Base-by-base conservation (phyloP, 1,284 basidiomycete species). In the Rhizoctonia solani region DNA sequence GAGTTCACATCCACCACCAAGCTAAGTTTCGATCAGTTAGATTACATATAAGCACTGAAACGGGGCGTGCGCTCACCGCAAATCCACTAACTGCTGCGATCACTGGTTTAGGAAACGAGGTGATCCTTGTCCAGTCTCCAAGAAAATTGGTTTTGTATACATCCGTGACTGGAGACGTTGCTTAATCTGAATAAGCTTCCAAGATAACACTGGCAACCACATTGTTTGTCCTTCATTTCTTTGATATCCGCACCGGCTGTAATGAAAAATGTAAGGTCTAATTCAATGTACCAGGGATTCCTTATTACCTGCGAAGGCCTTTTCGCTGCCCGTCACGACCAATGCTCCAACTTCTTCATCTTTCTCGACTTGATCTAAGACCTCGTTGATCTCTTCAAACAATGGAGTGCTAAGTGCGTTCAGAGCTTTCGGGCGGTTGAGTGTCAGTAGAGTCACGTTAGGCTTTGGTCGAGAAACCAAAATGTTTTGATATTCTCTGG, bases 71-170 rank as follows among this genome's bases (percentile, higher is more conserved):
- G 73, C 92, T 73, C 77, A 96, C 93, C 21, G 96, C 95, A 74
- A 90, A 98, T 19, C 96, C 97, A 75, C 89, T 93, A 67, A 99
- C 95, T 9, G 96, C 96, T 42, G 95, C 95, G 69, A 99, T 91
- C 76, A 98, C 89, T 14, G 96, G 96, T 79, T 98, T 98, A 73
- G 88, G 84, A 71, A 96, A 84, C 49, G 80, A 81, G 13, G 86
- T 84, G 72, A 98, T 81, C 69, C 86, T 80, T 16, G 86, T 84
- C 96, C 97, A 99, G 76, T 90, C 86, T 71, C 89, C 89, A 66
- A 99, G 82, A 79, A 97, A 98, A 76, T 91, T 90, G 78, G 83
- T 85, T 77, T 88, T 88, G 84, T 94, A 98, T 1, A 89, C 93
- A 68, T 95, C 90, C 19, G 70, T 81, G 75, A 89, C 92, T 93